Evolutionary conservation across 2,329 filamentous ascomycete genomes (phyloP).

Genomic region (Moelleriella libera): DNA sequence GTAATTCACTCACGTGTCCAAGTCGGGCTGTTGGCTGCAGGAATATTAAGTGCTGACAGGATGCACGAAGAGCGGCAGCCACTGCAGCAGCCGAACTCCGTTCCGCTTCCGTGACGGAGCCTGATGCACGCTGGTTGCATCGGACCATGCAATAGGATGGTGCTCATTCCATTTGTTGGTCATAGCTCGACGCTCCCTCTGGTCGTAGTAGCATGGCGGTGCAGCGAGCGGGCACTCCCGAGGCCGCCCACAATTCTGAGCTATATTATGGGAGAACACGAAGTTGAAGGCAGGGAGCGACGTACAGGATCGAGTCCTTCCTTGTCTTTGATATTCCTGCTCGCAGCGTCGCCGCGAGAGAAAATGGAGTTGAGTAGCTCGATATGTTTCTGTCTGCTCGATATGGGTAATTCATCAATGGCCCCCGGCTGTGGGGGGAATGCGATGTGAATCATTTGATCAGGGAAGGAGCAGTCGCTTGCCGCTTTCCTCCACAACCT

Average conservation of each 20-base stretch:
- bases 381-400: no score
- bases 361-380: no score
- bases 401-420: neutral
- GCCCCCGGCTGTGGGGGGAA: neutral
- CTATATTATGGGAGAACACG: no score
- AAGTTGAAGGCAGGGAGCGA: no score
- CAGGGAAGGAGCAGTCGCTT: conserved; percentile 2
- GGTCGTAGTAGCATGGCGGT: no score
- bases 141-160: no score
- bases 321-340: neutral
- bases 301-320: neutral
- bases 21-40: neutral
- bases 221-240: no score
- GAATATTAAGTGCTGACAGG: neutral
- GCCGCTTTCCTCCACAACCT: neutral
- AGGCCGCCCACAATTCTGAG: no score
- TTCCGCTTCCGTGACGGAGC: neutral
- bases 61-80: neutral
- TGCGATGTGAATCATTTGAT: neutral
- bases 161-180: no score
- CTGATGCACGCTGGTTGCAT: no score
- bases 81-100: neutral
- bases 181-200: no score
- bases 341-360: neutral
- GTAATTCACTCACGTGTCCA: neutral